A percentile compares a stretch with the other conserved stretches of the same genome.
phyloP scores from a whole-genome alignment of 495 filamentous ascomycete species.

The Achaetomiella virescens region DNA sequence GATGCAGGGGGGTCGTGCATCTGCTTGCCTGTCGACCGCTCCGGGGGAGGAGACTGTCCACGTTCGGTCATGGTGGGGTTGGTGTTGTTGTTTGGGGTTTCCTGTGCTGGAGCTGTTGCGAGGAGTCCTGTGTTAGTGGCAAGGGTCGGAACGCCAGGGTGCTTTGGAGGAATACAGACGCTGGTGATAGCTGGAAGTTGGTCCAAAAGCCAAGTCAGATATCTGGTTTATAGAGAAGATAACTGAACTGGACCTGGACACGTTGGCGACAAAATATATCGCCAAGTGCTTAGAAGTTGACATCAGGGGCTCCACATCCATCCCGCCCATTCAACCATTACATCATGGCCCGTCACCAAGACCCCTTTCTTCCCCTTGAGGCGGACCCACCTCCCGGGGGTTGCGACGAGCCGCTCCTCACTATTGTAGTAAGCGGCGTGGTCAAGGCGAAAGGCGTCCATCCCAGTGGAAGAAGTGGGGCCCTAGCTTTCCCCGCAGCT shows the following conservation, averaged over 20 bases:
- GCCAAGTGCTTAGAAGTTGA: background rate
- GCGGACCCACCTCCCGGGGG: background rate
- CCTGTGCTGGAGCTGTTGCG: too few species aligned
- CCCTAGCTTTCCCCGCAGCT: background rate
- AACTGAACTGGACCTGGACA: background rate
- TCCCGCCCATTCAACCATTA: slow-evolving; percentile 13
- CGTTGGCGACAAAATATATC: background rate
- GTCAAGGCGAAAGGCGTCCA: too few species aligned
- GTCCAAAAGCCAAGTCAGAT: too few species aligned
- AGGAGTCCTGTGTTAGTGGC: too few species aligned
- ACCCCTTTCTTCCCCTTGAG: background rate
- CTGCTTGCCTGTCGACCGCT: slow-evolving; percentile 61
- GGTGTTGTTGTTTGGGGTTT: background rate
- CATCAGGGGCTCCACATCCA: slow-evolving; percentile 5
- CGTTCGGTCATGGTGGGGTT: slow-evolving; percentile 31
- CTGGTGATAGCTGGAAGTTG: too few species aligned
- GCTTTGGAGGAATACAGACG: too few species aligned
- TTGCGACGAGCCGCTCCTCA: background rate
- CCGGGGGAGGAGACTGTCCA: slow-evolving; percentile 76
- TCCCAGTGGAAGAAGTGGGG: too few species aligned
- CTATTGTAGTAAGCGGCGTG: background rate
- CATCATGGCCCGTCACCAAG: slow-evolving; percentile 18
- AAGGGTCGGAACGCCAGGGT: too few species aligned
- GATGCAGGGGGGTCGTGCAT: slow-evolving; percentile 47
- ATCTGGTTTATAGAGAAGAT: too few species aligned